phyloP scores from a whole-genome alignment of 805 yeast species.

The Lipomyces kockii region DNA sequence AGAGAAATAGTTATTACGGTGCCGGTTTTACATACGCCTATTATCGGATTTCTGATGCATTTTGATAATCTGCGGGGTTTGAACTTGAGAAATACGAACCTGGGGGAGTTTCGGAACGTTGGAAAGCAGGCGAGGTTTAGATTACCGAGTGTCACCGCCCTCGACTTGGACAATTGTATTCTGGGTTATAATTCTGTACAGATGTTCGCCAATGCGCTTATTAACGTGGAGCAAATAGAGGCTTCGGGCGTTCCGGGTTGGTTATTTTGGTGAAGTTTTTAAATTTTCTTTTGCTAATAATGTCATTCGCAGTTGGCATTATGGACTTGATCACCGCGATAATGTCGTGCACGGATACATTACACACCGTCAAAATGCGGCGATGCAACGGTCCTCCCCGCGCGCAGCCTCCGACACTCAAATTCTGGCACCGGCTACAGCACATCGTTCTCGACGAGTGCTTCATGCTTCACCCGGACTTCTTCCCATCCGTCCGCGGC shows the following conservation, averaged over 20 bases:
- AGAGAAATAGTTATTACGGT: not conserved
- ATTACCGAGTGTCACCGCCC: not conserved
- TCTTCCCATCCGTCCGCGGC: not conserved
- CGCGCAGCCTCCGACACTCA: not conserved
- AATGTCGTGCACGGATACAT: not conserved
- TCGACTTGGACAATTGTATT: not conserved
- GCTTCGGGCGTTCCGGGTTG: not conserved
- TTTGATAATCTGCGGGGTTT: not conserved
- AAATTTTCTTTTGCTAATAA: not conserved
- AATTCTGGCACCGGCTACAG: not conserved
- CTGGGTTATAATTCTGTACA: not conserved
- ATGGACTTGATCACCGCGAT: not conserved
- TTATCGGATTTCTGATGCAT: not conserved
- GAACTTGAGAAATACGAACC: not conserved
- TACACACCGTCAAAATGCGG: not conserved
- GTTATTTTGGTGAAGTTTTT: not conserved
- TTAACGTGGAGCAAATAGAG: not conserved
- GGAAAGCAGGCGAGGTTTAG: constrained; percentile 5
- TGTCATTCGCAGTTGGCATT: not conserved
- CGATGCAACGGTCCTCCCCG: not conserved
- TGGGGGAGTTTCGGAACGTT: not conserved
- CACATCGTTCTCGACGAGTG: not conserved
- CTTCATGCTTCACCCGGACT: not conserved
- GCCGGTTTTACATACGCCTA: not conserved
- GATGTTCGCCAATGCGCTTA: not conserved